Evolutionary conservation across 352 stramenopile species (phyloP).

Genomic region (Phytophthora pinifolia): DNA sequence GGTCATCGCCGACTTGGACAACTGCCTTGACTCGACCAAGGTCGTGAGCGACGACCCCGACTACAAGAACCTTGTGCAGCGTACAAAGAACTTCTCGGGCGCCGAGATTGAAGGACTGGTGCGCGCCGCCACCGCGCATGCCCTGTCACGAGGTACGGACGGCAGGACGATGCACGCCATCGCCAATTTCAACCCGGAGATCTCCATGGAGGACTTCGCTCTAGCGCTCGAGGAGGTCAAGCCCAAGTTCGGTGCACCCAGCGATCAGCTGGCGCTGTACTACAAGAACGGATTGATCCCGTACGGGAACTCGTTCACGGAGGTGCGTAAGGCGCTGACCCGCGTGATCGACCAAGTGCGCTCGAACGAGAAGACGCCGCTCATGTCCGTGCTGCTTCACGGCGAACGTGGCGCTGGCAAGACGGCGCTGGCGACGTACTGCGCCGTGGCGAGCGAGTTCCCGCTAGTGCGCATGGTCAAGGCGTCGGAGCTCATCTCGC

Average conservation of each 20-base stretch:
- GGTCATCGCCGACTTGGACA: slow-evolving; percentile 79
- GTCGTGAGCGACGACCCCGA: slow-evolving; percentile 63
- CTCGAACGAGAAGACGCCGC: slow-evolving; percentile 93
- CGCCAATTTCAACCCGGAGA: slow-evolving; percentile 74
- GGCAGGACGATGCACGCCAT: slow-evolving; percentile 85
- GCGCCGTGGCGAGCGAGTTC: slow-evolving; percentile 96
- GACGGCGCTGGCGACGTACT: slow-evolving; percentile 96
- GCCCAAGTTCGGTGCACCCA: slow-evolving; percentile 96
- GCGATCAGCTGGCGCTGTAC: slow-evolving; percentile 94
- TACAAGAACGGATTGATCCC: slow-evolving; percentile 97
- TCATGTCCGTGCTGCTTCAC: slow-evolving; percentile 98
- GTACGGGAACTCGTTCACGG: slow-evolving; percentile 94
- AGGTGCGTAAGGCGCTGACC: slow-evolving; percentile 90
- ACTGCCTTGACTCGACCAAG: slow-evolving; percentile 69
- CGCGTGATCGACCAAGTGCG: slow-evolving; percentile 95
- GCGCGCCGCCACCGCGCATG: slow-evolving; percentile 90
- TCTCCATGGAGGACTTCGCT: slow-evolving; percentile 94
- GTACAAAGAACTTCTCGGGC: slow-evolving; percentile 99
- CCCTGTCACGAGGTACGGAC: slow-evolving; percentile 78
- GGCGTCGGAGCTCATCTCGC: slow-evolving; percentile 97
- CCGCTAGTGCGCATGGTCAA: slow-evolving; percentile 98
- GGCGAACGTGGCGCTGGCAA: slow-evolving; percentile 94
- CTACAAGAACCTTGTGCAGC: slow-evolving; percentile 91
- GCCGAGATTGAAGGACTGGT: slow-evolving; percentile 99
- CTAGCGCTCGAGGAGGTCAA: slow-evolving; percentile 95